Percentiles rank a stretch among this genome's conserved stretches.
phyloP scores from a whole-genome alignment of 2,329 filamentous ascomycete species.

The Paracorniculantispora psalliotae region DNA sequence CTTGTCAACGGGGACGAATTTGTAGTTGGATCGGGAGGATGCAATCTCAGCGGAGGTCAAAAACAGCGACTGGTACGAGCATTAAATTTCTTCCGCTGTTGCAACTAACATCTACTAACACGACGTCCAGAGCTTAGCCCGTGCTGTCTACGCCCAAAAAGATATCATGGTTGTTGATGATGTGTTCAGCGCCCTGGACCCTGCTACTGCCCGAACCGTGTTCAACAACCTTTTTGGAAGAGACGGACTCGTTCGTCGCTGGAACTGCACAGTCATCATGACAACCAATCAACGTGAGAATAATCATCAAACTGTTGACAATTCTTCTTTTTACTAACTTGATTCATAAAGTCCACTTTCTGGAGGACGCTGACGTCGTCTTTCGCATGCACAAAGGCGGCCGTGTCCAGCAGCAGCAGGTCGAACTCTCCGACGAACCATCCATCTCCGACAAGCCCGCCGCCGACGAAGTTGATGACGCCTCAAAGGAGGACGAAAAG shows the following conservation, averaged over 20 bases:
- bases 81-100: neutral
- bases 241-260: neutral
- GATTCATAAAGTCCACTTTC: neutral
- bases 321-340: neutral
- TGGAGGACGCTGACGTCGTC: neutral
- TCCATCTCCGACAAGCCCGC: neutral
- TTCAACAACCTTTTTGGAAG: neutral
- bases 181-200: slow-evolving; percentile 2
- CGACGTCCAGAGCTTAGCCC: neutral
- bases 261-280: slow-evolving; percentile 6
- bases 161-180: slow-evolving; percentile 6
- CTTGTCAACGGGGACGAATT: neutral
- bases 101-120: neutral
- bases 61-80: slow-evolving; percentile 8
- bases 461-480: neutral
- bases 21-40: neutral
- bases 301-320: neutral
- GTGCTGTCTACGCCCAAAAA: neutral
- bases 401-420: neutral
- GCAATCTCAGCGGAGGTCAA: slow-evolving; percentile 10
- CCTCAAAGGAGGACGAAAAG: neutral
- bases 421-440: neutral
- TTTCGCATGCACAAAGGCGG: neutral
- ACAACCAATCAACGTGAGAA: slow-evolving; percentile 8
- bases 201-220: neutral